phyloP scores from a whole-genome alignment of 371 early-diverging fungal genomes.

The Saksenaea vasiformis region DNA sequence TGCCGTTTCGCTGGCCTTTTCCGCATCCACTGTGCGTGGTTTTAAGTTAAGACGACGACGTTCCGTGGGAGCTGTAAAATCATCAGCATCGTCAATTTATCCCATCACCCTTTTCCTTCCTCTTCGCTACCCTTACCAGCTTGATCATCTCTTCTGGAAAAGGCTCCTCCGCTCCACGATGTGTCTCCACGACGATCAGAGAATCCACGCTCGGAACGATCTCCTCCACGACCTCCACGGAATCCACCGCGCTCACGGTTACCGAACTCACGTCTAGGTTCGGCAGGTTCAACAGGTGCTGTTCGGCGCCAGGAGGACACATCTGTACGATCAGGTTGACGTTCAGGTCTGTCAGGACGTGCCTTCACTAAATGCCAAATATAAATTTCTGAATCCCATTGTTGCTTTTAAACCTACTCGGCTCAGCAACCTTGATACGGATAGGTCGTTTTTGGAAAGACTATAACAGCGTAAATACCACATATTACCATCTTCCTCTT shows the following conservation, averaged over 20 bases:
- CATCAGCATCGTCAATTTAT: constrained; percentile 5
- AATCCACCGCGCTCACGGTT: constrained; percentile 49
- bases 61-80: constrained; percentile 32
- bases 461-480: constrained; percentile 11
- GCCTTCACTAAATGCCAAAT: constrained; percentile 31
- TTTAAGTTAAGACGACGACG: constrained; percentile 67
- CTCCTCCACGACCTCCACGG: constrained; percentile 40
- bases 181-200: constrained; percentile 50
- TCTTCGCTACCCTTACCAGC: not conserved
- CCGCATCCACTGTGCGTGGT: constrained; percentile 62
- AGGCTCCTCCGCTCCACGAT: constrained; percentile 59
- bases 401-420: constrained; percentile 56
- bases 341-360: constrained; percentile 31
- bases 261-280: constrained; percentile 44
- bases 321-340: constrained; percentile 51
- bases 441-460: constrained; percentile 69
- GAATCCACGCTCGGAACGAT: constrained; percentile 29
- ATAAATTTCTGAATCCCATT: not conserved
- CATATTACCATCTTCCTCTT: not conserved
- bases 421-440: constrained; percentile 87
- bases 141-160: constrained; percentile 16
- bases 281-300: constrained; percentile 45
- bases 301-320: constrained; percentile 55
- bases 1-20: constrained; percentile 7
- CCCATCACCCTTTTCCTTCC: not conserved